These are phyloP conservation scores for Bisporella sp. DNA, from an alignment of 2,329 filamentous ascomycete species.

Conservation along the genomic window DNA sequence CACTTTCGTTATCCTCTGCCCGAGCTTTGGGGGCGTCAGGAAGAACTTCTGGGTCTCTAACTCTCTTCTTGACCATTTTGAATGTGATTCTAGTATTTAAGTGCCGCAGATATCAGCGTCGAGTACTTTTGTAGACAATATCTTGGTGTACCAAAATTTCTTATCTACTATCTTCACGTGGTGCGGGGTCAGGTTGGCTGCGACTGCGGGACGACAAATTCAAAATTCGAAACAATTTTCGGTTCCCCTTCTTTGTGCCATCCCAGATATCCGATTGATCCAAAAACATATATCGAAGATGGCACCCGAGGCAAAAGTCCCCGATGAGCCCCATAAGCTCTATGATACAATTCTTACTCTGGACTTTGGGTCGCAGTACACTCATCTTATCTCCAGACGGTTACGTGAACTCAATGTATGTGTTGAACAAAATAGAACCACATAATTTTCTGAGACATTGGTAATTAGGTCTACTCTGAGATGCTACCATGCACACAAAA, in stretches of 20 bases:
- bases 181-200: too few relatives aligned
- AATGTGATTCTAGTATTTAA: neutral
- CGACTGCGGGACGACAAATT: too few relatives aligned
- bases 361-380: slow-evolving; percentile 50
- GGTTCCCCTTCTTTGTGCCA: too few relatives aligned
- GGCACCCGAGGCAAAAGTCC: neutral
- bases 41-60: slow-evolving; percentile 26
- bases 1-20: slow-evolving; percentile 21
- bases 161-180: too few relatives aligned
- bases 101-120: too few relatives aligned
- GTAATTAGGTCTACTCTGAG: slow-evolving; percentile 61
- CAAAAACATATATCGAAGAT: neutral
- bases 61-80: slow-evolving; percentile 30
- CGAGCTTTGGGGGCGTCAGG: slow-evolving; percentile 21
- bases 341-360: slow-evolving; percentile 58
- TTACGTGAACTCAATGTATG: slow-evolving; percentile 63
- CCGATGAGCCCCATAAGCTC: slow-evolving; percentile 16
- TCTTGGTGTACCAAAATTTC: too few relatives aligned
- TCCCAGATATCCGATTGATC: too few relatives aligned
- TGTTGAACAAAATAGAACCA: too few relatives aligned
- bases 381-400: slow-evolving; percentile 30
- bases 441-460: too few relatives aligned
- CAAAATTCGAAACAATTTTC: too few relatives aligned
- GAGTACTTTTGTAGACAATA: too few relatives aligned
- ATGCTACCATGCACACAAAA: slow-evolving; percentile 85